Conservation (phyloP, 257 asterid genomes). For the Solanum bukasovii region DNA sequence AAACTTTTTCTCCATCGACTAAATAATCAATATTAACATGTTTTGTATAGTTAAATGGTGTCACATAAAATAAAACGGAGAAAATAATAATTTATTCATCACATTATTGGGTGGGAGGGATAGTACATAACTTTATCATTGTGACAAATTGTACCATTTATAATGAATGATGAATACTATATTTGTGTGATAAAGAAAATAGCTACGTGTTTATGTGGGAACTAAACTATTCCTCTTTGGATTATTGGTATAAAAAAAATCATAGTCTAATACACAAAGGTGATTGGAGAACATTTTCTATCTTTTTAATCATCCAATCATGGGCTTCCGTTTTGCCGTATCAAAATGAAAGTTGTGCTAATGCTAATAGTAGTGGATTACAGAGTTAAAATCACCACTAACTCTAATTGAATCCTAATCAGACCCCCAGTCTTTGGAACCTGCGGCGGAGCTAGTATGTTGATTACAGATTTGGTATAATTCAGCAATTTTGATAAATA, state of each 20-base stretch:
- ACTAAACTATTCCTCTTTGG: neutral
- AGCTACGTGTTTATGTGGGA: neutral
- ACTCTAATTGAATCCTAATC: neutral
- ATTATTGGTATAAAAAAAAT: neutral
- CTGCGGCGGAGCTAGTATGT: neutral
- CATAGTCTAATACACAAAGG: neutral
- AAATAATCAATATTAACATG: too few relatives aligned
- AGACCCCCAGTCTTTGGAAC: neutral
- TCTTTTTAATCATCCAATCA: neutral
- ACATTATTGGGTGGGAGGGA: neutral
- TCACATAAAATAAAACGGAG: fast-evolving
- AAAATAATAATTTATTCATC: too few relatives aligned
- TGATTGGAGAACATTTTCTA: neutral
- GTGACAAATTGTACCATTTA: neutral
- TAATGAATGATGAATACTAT: neutral
- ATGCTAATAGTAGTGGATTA: neutral
- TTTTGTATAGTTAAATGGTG: too few relatives aligned
- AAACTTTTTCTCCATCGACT: neutral
- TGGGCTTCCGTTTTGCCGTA: neutral
- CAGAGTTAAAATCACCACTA: neutral
- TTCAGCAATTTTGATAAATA: neutral
- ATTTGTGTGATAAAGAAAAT: neutral
- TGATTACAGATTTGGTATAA: neutral
- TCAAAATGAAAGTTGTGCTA: neutral
- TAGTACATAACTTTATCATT: neutral